Evolutionary conservation across 164 flowering plant genomes (phyloP), one percentile per base, ranked within the genome.

Genomic region (Euptelea pleiosperma): DNA sequence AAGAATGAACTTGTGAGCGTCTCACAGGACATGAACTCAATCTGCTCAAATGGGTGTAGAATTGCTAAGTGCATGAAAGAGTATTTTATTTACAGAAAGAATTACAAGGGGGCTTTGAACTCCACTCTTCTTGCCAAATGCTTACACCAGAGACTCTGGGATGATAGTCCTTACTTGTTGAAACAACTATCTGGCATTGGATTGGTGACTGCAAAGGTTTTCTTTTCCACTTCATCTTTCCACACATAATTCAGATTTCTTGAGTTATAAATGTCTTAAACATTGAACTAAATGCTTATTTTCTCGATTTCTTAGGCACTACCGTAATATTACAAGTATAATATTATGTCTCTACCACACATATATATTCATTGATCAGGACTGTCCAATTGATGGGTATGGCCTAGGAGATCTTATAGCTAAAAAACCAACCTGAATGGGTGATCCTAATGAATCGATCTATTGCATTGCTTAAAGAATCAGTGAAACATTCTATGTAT

Each of bases 141-240:
- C 62, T 70, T 94, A 57, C 73, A 82, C 72, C 96, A 87, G 60
- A 94, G 81, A 65, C 86, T 94, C 55, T 94, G 97, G 99, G 93
- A 94, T 73, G 83, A 82, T 56, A 86, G 99, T 65, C 89, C 86
- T 41, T 94, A 82, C 76, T 70, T 88, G 82, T 81, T 94, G 75
- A 91, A 84, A 75, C 99, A 94, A 70, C 72, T 91, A 61, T 87
- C 92, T 36, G 99, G 97, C 62, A 87, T 94, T 61, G 99, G 99
- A 46, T 81, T 87, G 91, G 96, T 94, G 78, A 94, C 97, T 42
- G 96, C 99, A 42, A 94, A 91, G 97, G 99, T 93, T 50, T 31
- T 9, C 4, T 30, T 31, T 39, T 55, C 44, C 24, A 22, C 10
- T 40, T 22, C 19, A 29, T 31, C 8, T 41, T 34, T 45, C 15